Conservation (phyloP, 495 filamentous ascomycete genomes). For the Neurospora sp. region DNA sequence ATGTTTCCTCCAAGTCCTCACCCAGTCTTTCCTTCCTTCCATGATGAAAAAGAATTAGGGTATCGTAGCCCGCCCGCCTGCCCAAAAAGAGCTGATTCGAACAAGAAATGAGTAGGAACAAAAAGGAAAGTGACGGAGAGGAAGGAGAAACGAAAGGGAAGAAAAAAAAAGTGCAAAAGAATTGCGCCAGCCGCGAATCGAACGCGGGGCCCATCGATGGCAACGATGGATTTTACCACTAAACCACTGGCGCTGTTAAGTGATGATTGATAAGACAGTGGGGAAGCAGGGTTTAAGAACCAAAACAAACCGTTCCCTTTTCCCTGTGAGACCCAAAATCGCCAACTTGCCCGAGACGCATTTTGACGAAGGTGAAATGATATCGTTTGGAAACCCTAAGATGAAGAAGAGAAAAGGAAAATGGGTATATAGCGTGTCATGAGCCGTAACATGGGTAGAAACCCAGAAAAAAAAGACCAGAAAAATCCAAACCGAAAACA, state of each 20-base stretch:
- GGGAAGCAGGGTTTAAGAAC: neutral
- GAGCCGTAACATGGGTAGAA: no score
- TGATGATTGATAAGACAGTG: neutral
- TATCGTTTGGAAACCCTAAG: neutral
- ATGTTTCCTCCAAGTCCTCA: neutral
- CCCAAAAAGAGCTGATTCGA: neutral
- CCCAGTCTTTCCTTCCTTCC: neutral
- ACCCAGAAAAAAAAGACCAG: no score
- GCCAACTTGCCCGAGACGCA: neutral
- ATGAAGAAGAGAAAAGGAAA: neutral
- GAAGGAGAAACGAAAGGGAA: neutral
- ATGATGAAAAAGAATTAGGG: neutral
- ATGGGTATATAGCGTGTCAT: neutral
- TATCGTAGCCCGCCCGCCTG: neutral
- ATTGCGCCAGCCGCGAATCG: constrained; percentile 40
- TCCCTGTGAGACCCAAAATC: neutral
- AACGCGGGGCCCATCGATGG: constrained; percentile 44
- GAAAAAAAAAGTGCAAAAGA: constrained; percentile 3
- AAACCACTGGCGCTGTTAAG: constrained; percentile 27
- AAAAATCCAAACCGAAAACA: no score
- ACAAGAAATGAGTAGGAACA: neutral
- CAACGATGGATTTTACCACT: constrained; percentile 47
- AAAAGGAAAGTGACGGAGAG: neutral
- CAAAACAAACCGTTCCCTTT: neutral
- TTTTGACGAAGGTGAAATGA: neutral